Conservation (phyloP, 2,329 filamentous ascomycete species). For the Penicillium carneum region DNA sequence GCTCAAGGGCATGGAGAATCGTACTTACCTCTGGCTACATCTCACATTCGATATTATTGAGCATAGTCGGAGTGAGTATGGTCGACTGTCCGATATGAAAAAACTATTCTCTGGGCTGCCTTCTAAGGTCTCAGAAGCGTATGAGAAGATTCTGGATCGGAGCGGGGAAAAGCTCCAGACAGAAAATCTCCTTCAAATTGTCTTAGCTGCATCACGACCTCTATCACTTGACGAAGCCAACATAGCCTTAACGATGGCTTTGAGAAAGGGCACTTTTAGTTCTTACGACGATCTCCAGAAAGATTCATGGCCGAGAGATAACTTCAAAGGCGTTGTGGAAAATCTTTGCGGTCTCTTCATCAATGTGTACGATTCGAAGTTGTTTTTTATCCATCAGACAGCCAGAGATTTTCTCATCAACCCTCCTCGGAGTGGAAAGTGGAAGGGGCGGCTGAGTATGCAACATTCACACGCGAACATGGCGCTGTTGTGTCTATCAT, state of each 20-base stretch:
- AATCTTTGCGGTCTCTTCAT: conserved; percentile 5
- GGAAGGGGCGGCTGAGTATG: background rate
- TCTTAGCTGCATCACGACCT: background rate
- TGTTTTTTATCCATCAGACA: background rate
- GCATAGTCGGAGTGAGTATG: background rate
- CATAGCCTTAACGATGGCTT: background rate
- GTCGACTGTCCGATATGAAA: background rate
- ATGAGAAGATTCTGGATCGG: background rate
- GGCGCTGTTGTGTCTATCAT: background rate
- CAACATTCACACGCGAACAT: background rate
- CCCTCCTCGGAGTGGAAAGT: background rate
- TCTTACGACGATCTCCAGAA: background rate
- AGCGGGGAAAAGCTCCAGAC: background rate
- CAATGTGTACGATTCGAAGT: background rate
- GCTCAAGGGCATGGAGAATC: conserved; percentile 2
- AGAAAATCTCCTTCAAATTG: background rate
- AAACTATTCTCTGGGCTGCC: background rate
- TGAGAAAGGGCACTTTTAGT: background rate
- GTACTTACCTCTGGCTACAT: background rate
- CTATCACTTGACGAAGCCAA: conserved; percentile 1
- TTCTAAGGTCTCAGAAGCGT: background rate
- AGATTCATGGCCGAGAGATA: background rate
- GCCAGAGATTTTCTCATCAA: background rate
- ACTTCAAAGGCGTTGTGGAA: background rate
- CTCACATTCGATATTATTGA: conserved; percentile 1